Evolutionary conservation across 1,284 basidiomycete genomes (phyloP), one percentile per base, ranked within the genome.

Genomic region (Rhodotorula sp.): DNA sequence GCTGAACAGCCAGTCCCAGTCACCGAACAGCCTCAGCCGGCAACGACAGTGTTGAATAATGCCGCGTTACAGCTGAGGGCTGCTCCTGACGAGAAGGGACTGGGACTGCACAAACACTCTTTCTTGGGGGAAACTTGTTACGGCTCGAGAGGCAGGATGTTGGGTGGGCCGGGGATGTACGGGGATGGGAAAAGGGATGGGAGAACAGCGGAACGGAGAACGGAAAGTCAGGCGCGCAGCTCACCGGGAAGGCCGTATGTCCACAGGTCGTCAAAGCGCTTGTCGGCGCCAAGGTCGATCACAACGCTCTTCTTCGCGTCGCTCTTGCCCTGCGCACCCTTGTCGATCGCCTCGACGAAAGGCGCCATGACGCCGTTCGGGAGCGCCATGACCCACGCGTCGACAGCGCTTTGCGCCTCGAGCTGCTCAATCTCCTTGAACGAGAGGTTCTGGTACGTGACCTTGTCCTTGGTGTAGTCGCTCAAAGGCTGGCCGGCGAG

Each of bases 181-280:
- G 32, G 30, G 7, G 48, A 24, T 49, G 34, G 34, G 10, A 34
- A 13, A 11, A 24, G 22, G 32, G 29, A 20, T 22, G 17, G 15
- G 5, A n/a, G 19, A 30, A 27, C 29, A 30, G 44, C 56, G 19
- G n/a, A 30, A 34, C n/a, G 39, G 39, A 11, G 56, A n/a, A n/a
- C n/a, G n/a, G n/a, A 17, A 24, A 20, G n/a, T 13, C 29, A 48
- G 11, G 24, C 36, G 53, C 54, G 54, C 70, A 78, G 82, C 94
- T 91, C 87, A 99, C 96, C 95, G 82, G 96, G 95, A 82, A 99
- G 88, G 77, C 95, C 95, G 80, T 99, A 99, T 72, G 90, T 92
- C 95, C 95, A 99, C 60, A 86, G 89, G 58, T 88, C 84, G 84
- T 97, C 92, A 80, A 99, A 99, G 69, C 68, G 53, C 64, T 70